Conservation (phyloP, 2,329 filamentous ascomycete species). For the Penicillium italicum region DNA sequence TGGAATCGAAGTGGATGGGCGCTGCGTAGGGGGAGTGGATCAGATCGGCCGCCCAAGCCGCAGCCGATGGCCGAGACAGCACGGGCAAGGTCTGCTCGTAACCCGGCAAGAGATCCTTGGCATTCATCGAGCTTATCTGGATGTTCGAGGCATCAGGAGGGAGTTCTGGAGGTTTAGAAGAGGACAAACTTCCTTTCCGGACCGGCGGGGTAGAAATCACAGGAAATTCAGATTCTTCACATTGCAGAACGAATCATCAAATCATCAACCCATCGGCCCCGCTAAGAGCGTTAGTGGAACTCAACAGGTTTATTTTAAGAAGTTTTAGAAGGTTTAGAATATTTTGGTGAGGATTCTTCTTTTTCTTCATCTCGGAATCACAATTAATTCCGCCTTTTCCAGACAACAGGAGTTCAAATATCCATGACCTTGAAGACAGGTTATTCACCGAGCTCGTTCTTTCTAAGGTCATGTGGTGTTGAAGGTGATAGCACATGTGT, state of each 20-base stretch:
- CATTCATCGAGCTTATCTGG: slow-evolving; percentile 26
- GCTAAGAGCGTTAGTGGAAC: slow-evolving; percentile 19
- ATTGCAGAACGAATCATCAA: slow-evolving; percentile 19
- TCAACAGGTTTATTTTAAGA: slow-evolving; percentile 8
- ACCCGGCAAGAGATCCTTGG: slow-evolving; percentile 20
- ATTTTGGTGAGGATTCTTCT: too few relatives aligned
- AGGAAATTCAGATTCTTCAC: slow-evolving; percentile 17
- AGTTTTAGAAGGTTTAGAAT: neutral
- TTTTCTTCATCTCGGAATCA: neutral
- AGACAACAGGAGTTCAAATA: neutral
- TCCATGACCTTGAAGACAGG: neutral
- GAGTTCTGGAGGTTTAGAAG: neutral
- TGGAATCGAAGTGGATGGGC: slow-evolving; percentile 8
- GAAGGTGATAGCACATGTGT: neutral
- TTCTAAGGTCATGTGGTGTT: neutral
- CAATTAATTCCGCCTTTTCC: neutral
- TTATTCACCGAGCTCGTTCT: slow-evolving; percentile 1
- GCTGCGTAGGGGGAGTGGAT: slow-evolving; percentile 8
- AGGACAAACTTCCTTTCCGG: slow-evolving; percentile 2
- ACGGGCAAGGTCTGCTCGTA: slow-evolving; percentile 32
- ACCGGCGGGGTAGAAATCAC: slow-evolving; percentile 13
- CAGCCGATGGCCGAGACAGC: slow-evolving; percentile 21
- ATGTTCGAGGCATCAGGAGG: neutral
- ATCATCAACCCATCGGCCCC: slow-evolving; percentile 16
- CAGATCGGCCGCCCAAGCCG: slow-evolving; percentile 21